Evolutionary conservation across 2,329 filamentous ascomycete species (phyloP).

Genomic region (Fusarium luffae): DNA sequence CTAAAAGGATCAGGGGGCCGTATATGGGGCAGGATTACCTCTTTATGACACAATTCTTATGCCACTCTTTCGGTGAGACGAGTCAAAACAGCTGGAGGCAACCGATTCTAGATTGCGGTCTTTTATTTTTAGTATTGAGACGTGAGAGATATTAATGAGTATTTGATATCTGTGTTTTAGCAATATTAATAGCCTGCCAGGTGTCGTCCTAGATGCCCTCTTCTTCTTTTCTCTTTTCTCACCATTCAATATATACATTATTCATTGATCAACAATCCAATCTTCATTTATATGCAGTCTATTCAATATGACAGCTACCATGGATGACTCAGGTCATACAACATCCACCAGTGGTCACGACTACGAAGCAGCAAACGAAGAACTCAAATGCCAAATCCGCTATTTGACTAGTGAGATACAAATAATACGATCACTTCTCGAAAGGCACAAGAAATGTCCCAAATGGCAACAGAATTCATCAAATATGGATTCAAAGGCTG

Average conservation of each 20-base stretch:
- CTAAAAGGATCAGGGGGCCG: neutral
- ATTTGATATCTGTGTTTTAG: neutral
- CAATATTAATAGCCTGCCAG: neutral
- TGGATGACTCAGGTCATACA: neutral
- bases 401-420: neutral
- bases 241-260: no score
- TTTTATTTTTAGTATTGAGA: neutral
- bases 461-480: neutral
- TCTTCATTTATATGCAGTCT: no score
- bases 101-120: neutral
- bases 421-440: neutral
- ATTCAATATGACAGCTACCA: neutral
- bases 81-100: no score
- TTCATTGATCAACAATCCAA: neutral
- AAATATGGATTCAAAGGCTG: neutral
- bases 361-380: neutral
- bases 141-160: neutral
- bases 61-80: constrained; percentile 9
- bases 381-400: neutral
- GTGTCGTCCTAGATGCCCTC: neutral
- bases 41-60: constrained; percentile 20
- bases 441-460: constrained; percentile 1
- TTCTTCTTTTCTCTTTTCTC: neutral
- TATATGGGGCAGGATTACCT: neutral
- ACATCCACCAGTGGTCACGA: neutral